A percentile compares a stretch with the other conserved stretches of the same genome.
Evolutionary conservation across 2,329 filamentous ascomycete species (phyloP).

Genomic region (Ambrosiella xylebori): DNA sequence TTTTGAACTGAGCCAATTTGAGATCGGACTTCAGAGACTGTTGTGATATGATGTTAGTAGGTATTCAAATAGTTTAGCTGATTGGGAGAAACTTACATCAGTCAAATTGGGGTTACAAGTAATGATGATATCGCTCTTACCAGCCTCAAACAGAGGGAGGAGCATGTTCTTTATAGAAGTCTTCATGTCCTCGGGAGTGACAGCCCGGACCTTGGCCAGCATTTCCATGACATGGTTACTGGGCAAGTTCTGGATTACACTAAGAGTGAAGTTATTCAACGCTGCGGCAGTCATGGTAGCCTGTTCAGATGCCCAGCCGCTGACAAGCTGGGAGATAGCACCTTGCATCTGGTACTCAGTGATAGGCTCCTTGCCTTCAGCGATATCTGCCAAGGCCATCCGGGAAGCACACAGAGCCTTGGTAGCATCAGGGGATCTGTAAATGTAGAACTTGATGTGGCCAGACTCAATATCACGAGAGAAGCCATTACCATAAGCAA

Average conservation of each 20-base stretch:
- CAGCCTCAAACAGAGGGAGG: slow-evolving; percentile 61
- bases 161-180: slow-evolving; percentile 57
- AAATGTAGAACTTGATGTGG: slow-evolving; percentile 68
- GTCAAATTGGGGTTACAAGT: slow-evolving; percentile 75
- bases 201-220: slow-evolving; percentile 57
- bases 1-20: slow-evolving; percentile 58
- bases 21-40: slow-evolving; percentile 64
- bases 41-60: slow-evolving; percentile 1
- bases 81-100: slow-evolving; percentile 42
- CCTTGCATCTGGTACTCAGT: slow-evolving; percentile 75
- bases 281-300: slow-evolving; percentile 70
- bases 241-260: slow-evolving; percentile 59
- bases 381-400: slow-evolving; percentile 56
- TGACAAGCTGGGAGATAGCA: slow-evolving; percentile 77
- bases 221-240: slow-evolving; percentile 64
- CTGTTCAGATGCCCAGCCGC: slow-evolving; percentile 74
- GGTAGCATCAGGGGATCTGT: slow-evolving; percentile 74
- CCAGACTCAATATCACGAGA: slow-evolving; percentile 62
- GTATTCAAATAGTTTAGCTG: slow-evolving; percentile 1
- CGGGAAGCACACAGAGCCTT: slow-evolving; percentile 70
- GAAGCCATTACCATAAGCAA: slow-evolving; percentile 80
- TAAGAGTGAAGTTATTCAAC: slow-evolving; percentile 63
- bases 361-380: slow-evolving; percentile 52
- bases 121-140: slow-evolving; percentile 68
- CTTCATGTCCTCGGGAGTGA: slow-evolving; percentile 61